Evolutionary conservation across 306 rosid species (phyloP).

Genomic region (Vigna angularis): DNA sequence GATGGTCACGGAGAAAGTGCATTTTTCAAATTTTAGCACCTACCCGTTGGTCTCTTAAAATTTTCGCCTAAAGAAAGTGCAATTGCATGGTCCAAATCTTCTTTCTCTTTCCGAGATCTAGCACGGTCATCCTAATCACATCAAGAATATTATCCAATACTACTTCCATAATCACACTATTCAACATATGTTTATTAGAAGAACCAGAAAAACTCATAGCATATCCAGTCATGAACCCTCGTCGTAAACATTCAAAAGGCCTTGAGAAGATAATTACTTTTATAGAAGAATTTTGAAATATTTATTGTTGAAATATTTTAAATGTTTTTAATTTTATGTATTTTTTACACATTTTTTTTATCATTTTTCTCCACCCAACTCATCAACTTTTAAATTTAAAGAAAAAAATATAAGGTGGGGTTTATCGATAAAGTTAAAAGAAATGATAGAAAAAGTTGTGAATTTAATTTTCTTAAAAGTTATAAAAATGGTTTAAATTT

Average conservation of each 20-base stretch:
- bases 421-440: too few relatives aligned
- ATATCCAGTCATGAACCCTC: neutral
- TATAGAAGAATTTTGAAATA: too few relatives aligned
- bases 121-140: conserved; percentile 66
- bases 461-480: too few relatives aligned
- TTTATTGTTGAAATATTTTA: too few relatives aligned
- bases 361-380: too few relatives aligned
- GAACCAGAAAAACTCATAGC: neutral
- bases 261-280: too few relatives aligned
- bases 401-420: too few relatives aligned
- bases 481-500: too few relatives aligned
- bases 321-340: too few relatives aligned
- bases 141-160: conserved; percentile 29
- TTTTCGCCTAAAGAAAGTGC: conserved; percentile 72
- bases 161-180: neutral
- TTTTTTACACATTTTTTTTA: too few relatives aligned
- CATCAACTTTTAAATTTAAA: too few relatives aligned
- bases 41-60: conserved; percentile 68
- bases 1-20: neutral
- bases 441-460: too few relatives aligned
- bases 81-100: conserved; percentile 70
- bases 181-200: neutral
- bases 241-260: neutral
- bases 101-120: conserved; percentile 70
- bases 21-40: conserved; percentile 16